Base-by-base conservation (phyloP, 2,329 filamentous ascomycete genomes). In the Coniochaeta prunicola region DNA sequence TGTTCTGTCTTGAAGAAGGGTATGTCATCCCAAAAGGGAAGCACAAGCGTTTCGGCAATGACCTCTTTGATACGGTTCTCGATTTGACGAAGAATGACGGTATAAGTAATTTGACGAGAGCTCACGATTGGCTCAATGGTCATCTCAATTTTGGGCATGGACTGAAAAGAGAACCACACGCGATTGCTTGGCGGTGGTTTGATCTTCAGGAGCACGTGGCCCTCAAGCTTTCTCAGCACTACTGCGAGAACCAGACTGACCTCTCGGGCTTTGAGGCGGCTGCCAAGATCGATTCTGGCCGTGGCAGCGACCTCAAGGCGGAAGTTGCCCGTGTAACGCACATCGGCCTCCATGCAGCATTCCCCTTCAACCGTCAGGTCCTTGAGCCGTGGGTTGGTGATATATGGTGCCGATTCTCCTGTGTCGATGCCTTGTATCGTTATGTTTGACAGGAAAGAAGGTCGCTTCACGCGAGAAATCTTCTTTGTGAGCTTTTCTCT, bases 141-240 rank as follows among this genome's bases (percentile, higher is more conserved):
- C 80, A 97, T 87, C 62, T 96, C 92, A 77, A 99, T 89, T 69
- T 93, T 92, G 19, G 94, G 94, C 80, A 92, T 90, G n/a, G 86
- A 86, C 70, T 96, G 90, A 69, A 99, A 99, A 0, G 92, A 88
- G 64, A 97, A 85, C 94, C 94, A 99, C n/a, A 96, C 73, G 42
- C 94, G 85, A 71, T 99, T 99, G 72, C 92, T 97, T 0, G 94
- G 94, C 17, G 93, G 91, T 7, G 94, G 91, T 72, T 99, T 99
- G 72, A 97, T 87, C 67, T 91, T 89, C 67, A 97, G 80, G 31
- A 96, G 76, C 53, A 90, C 74, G 66, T 96, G 93, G 0, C 94
- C 94, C 66, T 96, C 90, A 1, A 97, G 77, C 65, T 87, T 90
- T 70, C 90, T 92, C 59, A 97, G 72, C 0, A 94, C 88, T 3